Evolutionary conservation across 768 basidiomycete genomes (phyloP).

Genomic region (Xerocomus potaroensis): DNA sequence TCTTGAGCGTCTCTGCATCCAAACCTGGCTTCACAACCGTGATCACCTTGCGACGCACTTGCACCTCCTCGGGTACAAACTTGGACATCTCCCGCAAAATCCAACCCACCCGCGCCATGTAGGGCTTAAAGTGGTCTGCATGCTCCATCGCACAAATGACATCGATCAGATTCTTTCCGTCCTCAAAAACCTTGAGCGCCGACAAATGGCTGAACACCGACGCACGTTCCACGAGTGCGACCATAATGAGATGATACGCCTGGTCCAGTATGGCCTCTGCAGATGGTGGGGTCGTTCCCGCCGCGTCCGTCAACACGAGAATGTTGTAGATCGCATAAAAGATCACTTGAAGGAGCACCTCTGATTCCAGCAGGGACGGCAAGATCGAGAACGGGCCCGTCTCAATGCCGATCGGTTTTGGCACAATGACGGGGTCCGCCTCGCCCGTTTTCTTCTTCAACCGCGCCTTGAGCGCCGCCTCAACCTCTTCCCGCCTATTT

Average conservation of each 20-base stretch:
- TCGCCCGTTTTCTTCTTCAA: constrained; percentile 60
- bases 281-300: constrained; percentile 62
- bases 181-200: constrained; percentile 51
- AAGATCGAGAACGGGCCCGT: constrained; percentile 68
- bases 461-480: constrained; percentile 63
- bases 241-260: constrained; percentile 79
- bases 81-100: constrained; percentile 58
- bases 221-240: constrained; percentile 72
- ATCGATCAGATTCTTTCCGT: constrained; percentile 60
- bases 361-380: constrained; percentile 60
- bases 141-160: constrained; percentile 75
- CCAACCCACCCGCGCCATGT: constrained; percentile 70
- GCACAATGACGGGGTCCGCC: constrained; percentile 69
- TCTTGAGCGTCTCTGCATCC: constrained; percentile 68
- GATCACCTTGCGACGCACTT: constrained; percentile 41
- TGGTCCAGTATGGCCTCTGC: constrained; percentile 91
- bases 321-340: constrained; percentile 81
- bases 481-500: constrained; percentile 91
- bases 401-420: constrained; percentile 60
- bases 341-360: constrained; percentile 72
- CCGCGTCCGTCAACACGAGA: constrained; percentile 56
- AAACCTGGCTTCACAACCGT: constrained; percentile 34
- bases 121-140: constrained; percentile 69
- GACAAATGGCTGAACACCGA: constrained; percentile 57
- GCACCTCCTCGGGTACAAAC: constrained; percentile 56